Conservation (phyloP, 192 early-diverging fungal genomes). For the Cladochytrium replicatum region DNA sequence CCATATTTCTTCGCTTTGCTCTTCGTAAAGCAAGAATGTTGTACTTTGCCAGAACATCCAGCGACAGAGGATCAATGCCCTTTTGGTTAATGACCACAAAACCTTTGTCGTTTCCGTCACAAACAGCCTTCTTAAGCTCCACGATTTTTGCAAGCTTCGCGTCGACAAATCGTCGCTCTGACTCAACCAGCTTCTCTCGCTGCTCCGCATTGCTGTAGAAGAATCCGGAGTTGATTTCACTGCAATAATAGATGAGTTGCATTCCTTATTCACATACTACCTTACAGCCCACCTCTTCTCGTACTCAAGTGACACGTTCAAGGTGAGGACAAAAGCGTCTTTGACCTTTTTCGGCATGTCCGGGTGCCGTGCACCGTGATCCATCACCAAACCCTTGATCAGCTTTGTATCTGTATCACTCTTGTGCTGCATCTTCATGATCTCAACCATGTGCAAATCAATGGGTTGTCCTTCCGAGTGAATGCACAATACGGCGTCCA, state of each 20-base stretch:
- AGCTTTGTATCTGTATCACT: conserved; percentile 93
- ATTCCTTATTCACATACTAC: neutral
- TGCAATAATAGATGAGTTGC: conserved; percentile 7
- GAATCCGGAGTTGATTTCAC: conserved; percentile 97
- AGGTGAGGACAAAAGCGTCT: conserved; percentile 82
- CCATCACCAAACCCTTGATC: conserved; percentile 89
- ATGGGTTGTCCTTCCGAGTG: conserved; percentile 72
- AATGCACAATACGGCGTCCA: conserved; percentile 91
- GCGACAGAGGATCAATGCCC: conserved; percentile 94
- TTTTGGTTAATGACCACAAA: conserved; percentile 99
- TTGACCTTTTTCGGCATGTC: conserved; percentile 96
- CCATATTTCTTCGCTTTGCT: conserved; percentile 99
- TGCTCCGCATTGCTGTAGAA: conserved; percentile 97
- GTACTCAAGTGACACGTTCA: conserved; percentile 97
- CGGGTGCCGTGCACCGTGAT: conserved; percentile 97
- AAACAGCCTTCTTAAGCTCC: conserved; percentile 94
- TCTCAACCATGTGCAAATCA: conserved; percentile 99
- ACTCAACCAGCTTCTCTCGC: conserved; percentile 96
- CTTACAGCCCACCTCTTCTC: conserved; percentile 82
- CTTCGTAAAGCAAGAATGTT: conserved; percentile 88
- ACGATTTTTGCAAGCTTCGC: conserved; percentile 88
- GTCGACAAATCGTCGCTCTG: conserved; percentile 92
- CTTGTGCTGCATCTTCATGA: conserved; percentile 99
- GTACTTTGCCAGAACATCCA: conserved; percentile 94
- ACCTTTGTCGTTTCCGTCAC: conserved; percentile 72